Conservation (phyloP, 139 green algal genomes). For the Coelastrella sp. region DNA sequence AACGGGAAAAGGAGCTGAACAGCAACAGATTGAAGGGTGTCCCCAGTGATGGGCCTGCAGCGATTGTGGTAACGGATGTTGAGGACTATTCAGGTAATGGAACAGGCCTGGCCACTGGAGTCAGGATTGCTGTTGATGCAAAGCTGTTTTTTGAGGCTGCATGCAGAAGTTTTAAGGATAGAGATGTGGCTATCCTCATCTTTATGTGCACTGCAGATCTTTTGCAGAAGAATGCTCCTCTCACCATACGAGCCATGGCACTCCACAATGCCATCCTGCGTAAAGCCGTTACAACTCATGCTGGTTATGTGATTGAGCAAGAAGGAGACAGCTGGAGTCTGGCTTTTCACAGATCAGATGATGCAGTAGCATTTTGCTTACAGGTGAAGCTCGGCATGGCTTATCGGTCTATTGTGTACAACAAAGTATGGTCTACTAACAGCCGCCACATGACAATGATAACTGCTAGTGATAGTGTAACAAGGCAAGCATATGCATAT, state of each 20-base stretch:
- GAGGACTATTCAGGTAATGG: slow-evolving; percentile 20
- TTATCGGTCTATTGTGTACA: too few relatives aligned
- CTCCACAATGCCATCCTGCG: too few relatives aligned
- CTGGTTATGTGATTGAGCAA: slow-evolving; percentile 33
- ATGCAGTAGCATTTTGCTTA: slow-evolving; percentile 55
- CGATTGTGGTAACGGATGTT: slow-evolving; percentile 38
- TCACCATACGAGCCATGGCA: slow-evolving; percentile 4
- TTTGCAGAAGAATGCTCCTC: not conserved
- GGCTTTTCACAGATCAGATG: slow-evolving; percentile 55
- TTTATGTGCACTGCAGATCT: slow-evolving; percentile 12
- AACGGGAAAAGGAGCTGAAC: slow-evolving; percentile 5
- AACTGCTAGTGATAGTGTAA: too few relatives aligned
- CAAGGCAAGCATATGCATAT: too few relatives aligned
- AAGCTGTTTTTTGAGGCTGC: too few relatives aligned
- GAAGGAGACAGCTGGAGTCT: slow-evolving; percentile 63
- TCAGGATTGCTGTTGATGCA: too few relatives aligned
- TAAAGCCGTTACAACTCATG: not conserved
- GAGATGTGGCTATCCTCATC: too few relatives aligned
- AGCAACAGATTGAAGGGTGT: not conserved
- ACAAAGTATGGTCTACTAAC: too few relatives aligned
- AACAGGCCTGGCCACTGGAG: too few relatives aligned
- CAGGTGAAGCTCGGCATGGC: too few relatives aligned
- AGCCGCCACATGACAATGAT: too few relatives aligned
- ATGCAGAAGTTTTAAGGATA: too few relatives aligned
- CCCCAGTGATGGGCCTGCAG: not conserved